These are phyloP conservation scores for Flueggea neowawraea DNA, from an alignment of 441 rosid species.

Conservation along the genomic window DNA sequence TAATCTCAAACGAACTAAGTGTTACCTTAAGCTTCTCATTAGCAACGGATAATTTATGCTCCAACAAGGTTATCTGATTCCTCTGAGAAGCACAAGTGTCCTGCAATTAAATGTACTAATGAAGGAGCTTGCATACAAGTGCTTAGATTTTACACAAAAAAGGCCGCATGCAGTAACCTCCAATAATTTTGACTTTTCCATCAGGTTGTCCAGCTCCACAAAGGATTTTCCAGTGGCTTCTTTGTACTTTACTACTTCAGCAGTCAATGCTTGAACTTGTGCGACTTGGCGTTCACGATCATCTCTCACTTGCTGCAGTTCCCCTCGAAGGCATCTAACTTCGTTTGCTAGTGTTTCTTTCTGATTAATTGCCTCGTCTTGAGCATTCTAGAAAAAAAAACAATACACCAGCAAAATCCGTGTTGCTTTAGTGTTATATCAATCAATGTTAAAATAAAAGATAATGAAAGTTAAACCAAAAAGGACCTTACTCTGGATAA, in stretches of 20 bases:
- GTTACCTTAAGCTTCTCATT: constrained; percentile 83
- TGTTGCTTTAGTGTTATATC: too few species aligned
- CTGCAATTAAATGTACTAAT: constrained; percentile 31
- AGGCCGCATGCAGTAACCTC: constrained; percentile 56
- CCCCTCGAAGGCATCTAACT: constrained; percentile 69
- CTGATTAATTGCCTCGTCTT: constrained; percentile 69
- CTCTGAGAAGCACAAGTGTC: constrained; percentile 82
- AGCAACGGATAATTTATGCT: constrained; percentile 65
- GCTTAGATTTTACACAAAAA: not conserved
- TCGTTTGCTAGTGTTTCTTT: constrained; percentile 66
- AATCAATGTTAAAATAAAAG: not conserved
- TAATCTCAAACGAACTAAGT: not conserved
- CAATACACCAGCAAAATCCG: not conserved
- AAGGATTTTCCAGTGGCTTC: constrained; percentile 81
- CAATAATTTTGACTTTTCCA: constrained; percentile 54
- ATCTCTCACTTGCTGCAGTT: constrained; percentile 79
- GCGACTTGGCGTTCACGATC: constrained; percentile 79
- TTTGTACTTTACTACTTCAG: constrained; percentile 55
- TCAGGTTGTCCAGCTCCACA: constrained; percentile 61
- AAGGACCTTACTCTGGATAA: constrained; percentile 55
- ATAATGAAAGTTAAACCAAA: not conserved
- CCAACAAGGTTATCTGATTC: constrained; percentile 60
- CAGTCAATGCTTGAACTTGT: constrained; percentile 54
- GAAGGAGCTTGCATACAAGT: constrained; percentile 5
- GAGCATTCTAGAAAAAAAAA: constrained; percentile 47